Percentiles rank a stretch among this genome's conserved stretches.
Conservation (phyloP, 257 asterid species). For the Fraxinus americana region DNA sequence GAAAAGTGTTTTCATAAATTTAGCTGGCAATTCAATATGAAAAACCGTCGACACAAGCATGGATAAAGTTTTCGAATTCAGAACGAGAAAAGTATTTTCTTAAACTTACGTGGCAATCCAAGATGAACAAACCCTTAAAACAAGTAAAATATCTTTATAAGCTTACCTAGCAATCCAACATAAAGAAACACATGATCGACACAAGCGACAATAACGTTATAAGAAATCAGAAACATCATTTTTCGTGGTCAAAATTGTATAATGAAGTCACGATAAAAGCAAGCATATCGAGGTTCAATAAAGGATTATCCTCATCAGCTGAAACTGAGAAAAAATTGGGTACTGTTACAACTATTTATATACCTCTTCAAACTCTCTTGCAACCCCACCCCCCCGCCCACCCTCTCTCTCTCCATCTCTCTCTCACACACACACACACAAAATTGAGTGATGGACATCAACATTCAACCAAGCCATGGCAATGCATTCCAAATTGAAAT, state of each 20-base stretch:
- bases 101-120: not conserved
- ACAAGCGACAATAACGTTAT: not conserved
- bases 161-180: too few species aligned
- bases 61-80: not conserved
- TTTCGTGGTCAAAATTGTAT: not conserved
- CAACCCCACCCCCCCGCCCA: not conserved
- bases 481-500: constrained; percentile 55
- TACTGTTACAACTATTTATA: constrained; percentile 27
- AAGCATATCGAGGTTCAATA: not conserved
- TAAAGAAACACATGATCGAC: not conserved
- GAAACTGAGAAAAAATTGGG: constrained; percentile 2
- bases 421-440: not conserved
- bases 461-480: constrained; percentile 47
- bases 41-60: not conserved
- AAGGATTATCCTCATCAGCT: not conserved
- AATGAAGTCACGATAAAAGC: not conserved
- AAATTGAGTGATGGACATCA: constrained; percentile 48
- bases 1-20: too few species aligned
- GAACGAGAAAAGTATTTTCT: too few species aligned
- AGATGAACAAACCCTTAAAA: not conserved
- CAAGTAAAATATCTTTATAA: too few species aligned
- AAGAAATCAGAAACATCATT: not conserved
- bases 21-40: too few species aligned
- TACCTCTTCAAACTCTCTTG: not conserved
- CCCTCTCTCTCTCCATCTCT: not conserved